Conservation (phyloP, 768 basidiomycete species). For the Termitomyces sp. region DNA sequence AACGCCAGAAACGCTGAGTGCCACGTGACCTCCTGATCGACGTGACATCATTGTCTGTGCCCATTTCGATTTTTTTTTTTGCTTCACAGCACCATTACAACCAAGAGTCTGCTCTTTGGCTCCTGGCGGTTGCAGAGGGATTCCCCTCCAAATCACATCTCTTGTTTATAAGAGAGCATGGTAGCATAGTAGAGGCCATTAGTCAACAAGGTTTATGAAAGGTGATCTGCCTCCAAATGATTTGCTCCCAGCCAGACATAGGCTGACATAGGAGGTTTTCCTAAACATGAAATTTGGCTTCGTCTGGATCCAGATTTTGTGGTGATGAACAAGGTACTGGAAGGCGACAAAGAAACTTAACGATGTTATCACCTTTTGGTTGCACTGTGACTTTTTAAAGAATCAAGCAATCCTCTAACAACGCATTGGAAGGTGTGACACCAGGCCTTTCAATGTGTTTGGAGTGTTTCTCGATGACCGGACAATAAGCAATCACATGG, state of each 20-base stretch:
- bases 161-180: neutral
- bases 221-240: neutral
- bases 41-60: neutral
- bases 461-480: neutral
- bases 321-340: neutral
- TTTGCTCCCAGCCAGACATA: neutral
- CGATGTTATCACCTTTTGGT: neutral
- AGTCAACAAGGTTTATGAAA: neutral
- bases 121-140: no score
- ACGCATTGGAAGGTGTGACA: neutral
- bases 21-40: neutral
- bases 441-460: neutral
- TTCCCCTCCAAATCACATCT: neutral
- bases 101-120: neutral
- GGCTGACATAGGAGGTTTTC: neutral
- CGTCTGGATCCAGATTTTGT: neutral
- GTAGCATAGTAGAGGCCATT: neutral
- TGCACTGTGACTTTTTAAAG: no score
- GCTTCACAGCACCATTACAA: neutral
- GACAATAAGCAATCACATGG: conserved; percentile 3
- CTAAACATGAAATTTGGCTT: neutral
- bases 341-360: neutral
- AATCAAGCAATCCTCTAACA: neutral
- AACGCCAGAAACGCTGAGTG: neutral
- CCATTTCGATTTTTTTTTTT: neutral